Base-by-base conservation (phyloP, 139 green algal species). In the Chlorella sorokiniana region DNA sequence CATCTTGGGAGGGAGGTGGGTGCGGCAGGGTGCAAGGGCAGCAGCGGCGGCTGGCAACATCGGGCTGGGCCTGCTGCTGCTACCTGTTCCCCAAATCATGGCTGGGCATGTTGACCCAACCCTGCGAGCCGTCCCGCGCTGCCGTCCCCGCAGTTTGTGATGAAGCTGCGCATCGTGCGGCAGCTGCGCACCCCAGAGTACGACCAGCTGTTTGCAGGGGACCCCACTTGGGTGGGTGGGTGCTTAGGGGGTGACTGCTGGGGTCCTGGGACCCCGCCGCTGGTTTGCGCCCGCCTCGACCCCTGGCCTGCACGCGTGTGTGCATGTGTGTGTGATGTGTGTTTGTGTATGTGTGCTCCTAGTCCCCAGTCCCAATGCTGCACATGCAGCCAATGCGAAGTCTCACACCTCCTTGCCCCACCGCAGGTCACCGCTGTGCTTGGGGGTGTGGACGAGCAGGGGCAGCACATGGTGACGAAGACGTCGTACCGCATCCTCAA, bases 181-280 rank as follows among this genome's bases (percentile, higher is more conserved):
- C 92, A 96, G 45, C 89, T 96, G 78, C 89, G 92, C 81, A 93
- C 92, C 29, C 90, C 90, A 11, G 91, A 95, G 81, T 96, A 96
- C 91, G 93, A 96, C 77, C 80, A 85, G 45, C 89, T 96, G 48
- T 96, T 96, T 83, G 90, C 91, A 0, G 91, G 92, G 29, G 92
- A 96, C 82, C 92, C 92, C 68, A 94, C 91, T 44, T 96, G 92
- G 92, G 91, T 76, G 69, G 61, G 69, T 63, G 7, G 20, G 11
- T 4, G 9, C 6, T 8, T 37, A 1, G 52, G 67, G 27, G 37
- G 38, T 54, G 37, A 2, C n/a, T n/a, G n/a, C n/a, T n/a, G n/a
- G n/a, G n/a, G n/a, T 10, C 25, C 3, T 38, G n/a, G 59, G 4
- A 11, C 22, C 3, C 25, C 59, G 27, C 27, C 59, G 9, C 35